phyloP scores from a whole-genome alignment of 2,329 filamentous ascomycete species.

The Colletotrichum cereale region DNA sequence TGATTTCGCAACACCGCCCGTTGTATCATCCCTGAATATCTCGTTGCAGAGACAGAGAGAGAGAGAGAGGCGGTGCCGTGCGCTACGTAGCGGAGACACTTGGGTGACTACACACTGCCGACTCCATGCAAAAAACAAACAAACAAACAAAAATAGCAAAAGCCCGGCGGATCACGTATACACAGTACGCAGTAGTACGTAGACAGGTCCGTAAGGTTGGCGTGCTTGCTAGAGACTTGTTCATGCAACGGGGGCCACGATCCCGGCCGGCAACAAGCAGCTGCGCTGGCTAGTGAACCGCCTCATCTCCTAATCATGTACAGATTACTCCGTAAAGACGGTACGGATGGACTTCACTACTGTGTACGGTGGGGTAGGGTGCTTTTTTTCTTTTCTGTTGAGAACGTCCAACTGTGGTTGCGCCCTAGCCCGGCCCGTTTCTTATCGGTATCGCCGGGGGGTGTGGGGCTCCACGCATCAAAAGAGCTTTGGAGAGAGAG shows the following conservation, averaged over 20 bases:
- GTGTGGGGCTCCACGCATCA: neutral
- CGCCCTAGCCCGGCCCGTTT: slow-evolving; percentile 13
- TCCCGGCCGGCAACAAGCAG: neutral
- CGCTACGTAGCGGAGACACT: neutral
- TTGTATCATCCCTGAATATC: slow-evolving; percentile 15
- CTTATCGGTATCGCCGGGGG: slow-evolving; percentile 30
- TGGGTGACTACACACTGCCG: too few relatives aligned
- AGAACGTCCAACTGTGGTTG: neutral
- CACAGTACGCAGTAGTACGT: slow-evolving; percentile 2
- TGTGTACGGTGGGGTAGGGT: too few relatives aligned
- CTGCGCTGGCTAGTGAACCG: neutral
- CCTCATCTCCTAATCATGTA: neutral
- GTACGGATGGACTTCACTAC: slow-evolving; percentile 7
- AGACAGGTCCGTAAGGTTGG: neutral
- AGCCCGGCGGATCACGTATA: neutral
- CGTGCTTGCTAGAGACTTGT: neutral
- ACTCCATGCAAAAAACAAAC: neutral
- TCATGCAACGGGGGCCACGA: neutral
- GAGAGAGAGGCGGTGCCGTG: neutral
- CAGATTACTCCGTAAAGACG: neutral
- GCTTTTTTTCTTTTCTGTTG: slow-evolving; percentile 31
- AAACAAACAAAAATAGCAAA: slow-evolving; percentile 6
- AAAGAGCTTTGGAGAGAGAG: too few relatives aligned
- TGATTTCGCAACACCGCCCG: neutral
- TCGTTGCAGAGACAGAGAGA: too few relatives aligned